Percentiles rank a stretch among this genome's conserved stretches.
phyloP scores from a whole-genome alignment of 23 red algal genomes.

The Chondrus crispus region DNA sequence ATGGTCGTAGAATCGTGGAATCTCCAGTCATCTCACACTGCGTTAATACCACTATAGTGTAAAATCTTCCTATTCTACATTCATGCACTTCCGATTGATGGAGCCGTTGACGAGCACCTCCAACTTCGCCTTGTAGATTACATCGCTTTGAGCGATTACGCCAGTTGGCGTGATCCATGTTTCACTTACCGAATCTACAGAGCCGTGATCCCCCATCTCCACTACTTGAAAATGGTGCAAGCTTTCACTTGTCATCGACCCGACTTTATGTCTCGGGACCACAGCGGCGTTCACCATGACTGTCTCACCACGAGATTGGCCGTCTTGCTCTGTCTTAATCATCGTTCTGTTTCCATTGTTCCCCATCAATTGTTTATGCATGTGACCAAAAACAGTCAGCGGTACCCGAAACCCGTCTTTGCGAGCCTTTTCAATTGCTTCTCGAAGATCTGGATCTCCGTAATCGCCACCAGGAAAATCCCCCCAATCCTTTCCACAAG shows the following conservation, averaged over 20 bases:
- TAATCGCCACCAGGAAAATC: slow-evolving; percentile 71
- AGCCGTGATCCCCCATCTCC: not conserved
- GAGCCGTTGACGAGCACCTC: no score
- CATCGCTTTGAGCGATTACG: slow-evolving; percentile 9
- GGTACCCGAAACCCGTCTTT: slow-evolving; percentile 60
- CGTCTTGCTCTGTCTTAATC: slow-evolving; percentile 51
- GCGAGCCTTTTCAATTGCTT: slow-evolving; percentile 27
- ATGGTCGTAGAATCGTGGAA: slow-evolving; percentile 16
- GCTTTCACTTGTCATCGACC: not conserved
- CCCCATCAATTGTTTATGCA: slow-evolving; percentile 63
- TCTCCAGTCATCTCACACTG: no score
- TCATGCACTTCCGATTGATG: no score
- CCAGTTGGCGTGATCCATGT: slow-evolving; percentile 45
- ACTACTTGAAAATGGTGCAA: slow-evolving; percentile 49
- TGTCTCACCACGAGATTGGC: slow-evolving; percentile 23
- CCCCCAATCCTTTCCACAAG: slow-evolving; percentile 84
- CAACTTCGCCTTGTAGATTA: not conserved
- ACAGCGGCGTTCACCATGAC: slow-evolving; percentile 73
- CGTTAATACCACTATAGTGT: no score
- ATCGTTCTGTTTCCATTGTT: slow-evolving; percentile 35
- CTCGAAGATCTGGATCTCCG: slow-evolving; percentile 74
- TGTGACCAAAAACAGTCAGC: slow-evolving; percentile 82
- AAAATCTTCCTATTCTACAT: no score
- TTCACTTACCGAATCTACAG: slow-evolving; percentile 35
- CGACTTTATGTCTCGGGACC: slow-evolving; percentile 46